Evolutionary conservation across 148 eudicot species (phyloP), one percentile per base, ranked within the genome.

Genomic region (Amaranthus hypochondriacus): DNA sequence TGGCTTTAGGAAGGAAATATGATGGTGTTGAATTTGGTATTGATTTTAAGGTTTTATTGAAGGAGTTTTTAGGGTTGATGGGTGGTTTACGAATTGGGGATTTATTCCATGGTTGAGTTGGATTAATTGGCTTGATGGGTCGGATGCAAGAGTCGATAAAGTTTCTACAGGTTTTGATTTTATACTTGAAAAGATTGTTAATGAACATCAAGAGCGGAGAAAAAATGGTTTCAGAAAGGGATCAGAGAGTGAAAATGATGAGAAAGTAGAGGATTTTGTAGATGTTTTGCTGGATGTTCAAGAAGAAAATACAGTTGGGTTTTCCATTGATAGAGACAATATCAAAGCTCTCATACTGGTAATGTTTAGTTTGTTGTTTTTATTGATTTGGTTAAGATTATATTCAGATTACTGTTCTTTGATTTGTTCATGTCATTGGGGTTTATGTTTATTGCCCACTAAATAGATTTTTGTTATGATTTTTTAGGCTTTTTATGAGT

Each of bases 311-410:
- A 53, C 2, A 2, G 15, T 28, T 58, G 78, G 84, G 2, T 76
- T 76, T 75, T 8, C 79, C 12, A 62, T 83, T 18, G 77, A 78
- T 47, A 77, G 74, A 67, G 90, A 83, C 7, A 72, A 18, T 65
- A 67, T 81, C 73, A 86, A 88, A 80, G 87, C 83, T 73, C 13
- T 84, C 70, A 66, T 84, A 55, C 48, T 88, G 82, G 92, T 86
- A 76, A 62, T 28, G 39, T 28, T 28, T 28, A 28, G 39, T 28
- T 28, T 28, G 39, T 28, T 28, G 39, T 28, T 28, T 28, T 28
- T 28, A 28, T 28, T 28, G 39, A 28, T 28, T 28, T 28, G 39
- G 39, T 28, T 28, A 0, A 28, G 39, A 28, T 28, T 28, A 28
- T 28, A 28, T 28, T 28, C 39, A 0, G 39, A 28, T 28, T 28